phyloP scores from a whole-genome alignment of 306 rosid genomes.

The Rubus parviflorus region DNA sequence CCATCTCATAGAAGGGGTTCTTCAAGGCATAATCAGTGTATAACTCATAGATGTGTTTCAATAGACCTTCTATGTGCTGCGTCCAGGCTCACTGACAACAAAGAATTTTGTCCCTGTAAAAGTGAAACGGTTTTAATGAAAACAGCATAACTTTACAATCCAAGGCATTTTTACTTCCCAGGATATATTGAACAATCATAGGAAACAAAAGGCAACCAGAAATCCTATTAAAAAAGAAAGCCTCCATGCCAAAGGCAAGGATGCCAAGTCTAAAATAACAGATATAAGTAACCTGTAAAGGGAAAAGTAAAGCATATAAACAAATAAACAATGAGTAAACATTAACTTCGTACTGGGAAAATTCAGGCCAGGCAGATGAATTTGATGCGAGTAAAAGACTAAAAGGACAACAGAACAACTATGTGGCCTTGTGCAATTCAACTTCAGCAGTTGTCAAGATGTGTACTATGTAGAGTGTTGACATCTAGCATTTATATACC shows the following conservation, averaged over 20 bases:
- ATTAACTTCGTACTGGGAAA: neutral
- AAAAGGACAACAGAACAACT: neutral
- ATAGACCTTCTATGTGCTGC: slow-evolving; percentile 71
- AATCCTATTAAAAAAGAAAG: neutral
- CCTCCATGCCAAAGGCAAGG: neutral
- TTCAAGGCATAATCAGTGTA: slow-evolving; percentile 83
- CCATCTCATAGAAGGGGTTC: slow-evolving; percentile 95
- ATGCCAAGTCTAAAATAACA: neutral
- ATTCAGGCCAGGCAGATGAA: neutral
- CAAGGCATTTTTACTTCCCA: neutral
- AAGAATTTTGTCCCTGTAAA: slow-evolving; percentile 76
- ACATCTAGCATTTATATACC: neutral
- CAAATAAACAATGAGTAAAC: no score
- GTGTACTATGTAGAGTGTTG: neutral
- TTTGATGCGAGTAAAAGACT: neutral
- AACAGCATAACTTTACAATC: slow-evolving; percentile 2
- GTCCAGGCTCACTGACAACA: slow-evolving; percentile 77
- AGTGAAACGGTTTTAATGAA: neutral
- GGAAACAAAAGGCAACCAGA: neutral
- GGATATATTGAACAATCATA: neutral
- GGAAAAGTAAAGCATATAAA: neutral
- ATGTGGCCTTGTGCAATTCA: neutral
- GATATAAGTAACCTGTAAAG: neutral
- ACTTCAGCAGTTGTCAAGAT: neutral
- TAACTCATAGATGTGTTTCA: slow-evolving; percentile 69